Evolutionary conservation across 805 yeast species (phyloP), one percentile per base, ranked within the genome.

Genomic region (Yarrowia deformans): DNA sequence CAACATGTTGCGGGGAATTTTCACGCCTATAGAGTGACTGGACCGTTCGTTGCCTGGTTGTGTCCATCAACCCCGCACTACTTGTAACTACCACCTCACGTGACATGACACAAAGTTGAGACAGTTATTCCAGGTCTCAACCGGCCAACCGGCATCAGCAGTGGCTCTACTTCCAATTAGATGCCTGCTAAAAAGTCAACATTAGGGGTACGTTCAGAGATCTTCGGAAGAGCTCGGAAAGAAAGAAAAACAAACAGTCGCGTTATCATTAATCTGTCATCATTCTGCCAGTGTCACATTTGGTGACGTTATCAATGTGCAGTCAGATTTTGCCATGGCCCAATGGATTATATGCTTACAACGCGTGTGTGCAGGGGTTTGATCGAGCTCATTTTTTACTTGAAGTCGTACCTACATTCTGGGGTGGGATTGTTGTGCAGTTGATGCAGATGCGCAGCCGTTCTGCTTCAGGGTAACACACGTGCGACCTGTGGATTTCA

Each of bases 391-490:
- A 2, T 23, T 23, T 23, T 23, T 23, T 23, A 23, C 29, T 23
- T 23, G 29, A 23, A 23, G 29, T 23, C 4, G 58, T 52, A 35
- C 43, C 58, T 52, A 52, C 58, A 35, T 50, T 49, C 18, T 49
- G 39, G 37, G 23, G 45, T 40, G 45, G 29, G 13, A 32, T 34
- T 34, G 34, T 18, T 29, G 35, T 6, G 43, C 37, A 19, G 14
- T 14, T 39, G 39, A 39, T 54, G 60, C 60, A 54, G 19, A 39
- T 12, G 42, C 43, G 35, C 60, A 54, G 45, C 46, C 48, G 63
- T 42, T 56, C 37, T 23, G 48, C 63, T 56, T 48, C 63, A 40
- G 63, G 63, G 63, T 56, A 56, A 56, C 23, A 29, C 63, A 56
- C 63, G 63, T 56, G 63, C 12, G 48, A 56, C 35, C 49, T 14